Evolutionary conservation across 2,329 filamentous ascomycete species (phyloP).

Genomic region (Atkinsonella texensis): DNA sequence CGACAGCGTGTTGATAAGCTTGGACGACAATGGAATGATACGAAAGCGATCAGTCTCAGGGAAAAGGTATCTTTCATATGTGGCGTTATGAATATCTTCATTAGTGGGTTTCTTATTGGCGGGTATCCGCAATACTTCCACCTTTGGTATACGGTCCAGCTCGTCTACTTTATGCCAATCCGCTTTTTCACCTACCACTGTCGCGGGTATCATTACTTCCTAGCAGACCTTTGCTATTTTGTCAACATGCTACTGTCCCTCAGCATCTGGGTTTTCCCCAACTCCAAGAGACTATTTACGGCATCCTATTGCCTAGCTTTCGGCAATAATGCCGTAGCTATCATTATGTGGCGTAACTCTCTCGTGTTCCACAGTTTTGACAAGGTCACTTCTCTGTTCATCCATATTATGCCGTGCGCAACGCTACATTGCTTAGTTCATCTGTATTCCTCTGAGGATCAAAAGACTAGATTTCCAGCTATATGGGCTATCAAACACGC

Average conservation of each 20-base stretch:
- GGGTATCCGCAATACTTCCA: slow-evolving; percentile 78
- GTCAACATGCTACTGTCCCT: slow-evolving; percentile 79
- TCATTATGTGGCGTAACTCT: slow-evolving; percentile 98
- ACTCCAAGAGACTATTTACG: slow-evolving; percentile 84
- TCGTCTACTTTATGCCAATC: slow-evolving; percentile 94
- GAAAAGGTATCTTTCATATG: slow-evolving; percentile 96
- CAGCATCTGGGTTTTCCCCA: slow-evolving; percentile 81
- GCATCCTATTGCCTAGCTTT: slow-evolving; percentile 85
- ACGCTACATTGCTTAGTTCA: slow-evolving; percentile 89
- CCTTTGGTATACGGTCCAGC: slow-evolving; percentile 79
- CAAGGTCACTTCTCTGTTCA: slow-evolving; percentile 97
- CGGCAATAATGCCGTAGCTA: slow-evolving; percentile 94
- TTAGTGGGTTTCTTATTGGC: slow-evolving; percentile 88
- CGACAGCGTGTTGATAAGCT: slow-evolving; percentile 79
- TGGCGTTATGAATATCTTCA: slow-evolving; percentile 93
- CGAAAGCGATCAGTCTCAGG: slow-evolving; percentile 72
- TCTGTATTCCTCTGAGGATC: slow-evolving; percentile 52
- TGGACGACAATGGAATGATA: slow-evolving; percentile 76
- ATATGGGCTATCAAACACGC: slow-evolving; percentile 68
- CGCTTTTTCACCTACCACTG: slow-evolving; percentile 84
- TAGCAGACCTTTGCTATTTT: slow-evolving; percentile 96
- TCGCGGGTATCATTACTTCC: slow-evolving; percentile 91
- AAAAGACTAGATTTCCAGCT: slow-evolving; percentile 66
- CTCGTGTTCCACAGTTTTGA: slow-evolving; percentile 97
- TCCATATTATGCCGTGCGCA: slow-evolving; percentile 97